Evolutionary conservation across 305 asterid genomes (phyloP).

Genomic region (Plantago lanceolata): DNA sequence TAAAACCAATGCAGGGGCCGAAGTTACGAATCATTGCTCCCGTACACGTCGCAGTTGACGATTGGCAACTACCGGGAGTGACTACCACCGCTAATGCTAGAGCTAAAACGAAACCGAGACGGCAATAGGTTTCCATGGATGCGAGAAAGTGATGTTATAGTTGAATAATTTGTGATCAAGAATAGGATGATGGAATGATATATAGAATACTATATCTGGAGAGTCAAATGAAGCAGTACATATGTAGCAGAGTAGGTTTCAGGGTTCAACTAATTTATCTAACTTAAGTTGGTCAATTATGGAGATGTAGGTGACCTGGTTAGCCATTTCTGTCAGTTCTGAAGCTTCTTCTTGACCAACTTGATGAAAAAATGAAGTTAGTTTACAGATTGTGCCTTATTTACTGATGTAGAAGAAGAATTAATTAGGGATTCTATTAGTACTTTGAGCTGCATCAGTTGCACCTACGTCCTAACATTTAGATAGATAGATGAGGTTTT

Average conservation of each 20-base stretch:
- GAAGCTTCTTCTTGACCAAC: not conserved
- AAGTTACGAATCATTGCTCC: constrained; percentile 49
- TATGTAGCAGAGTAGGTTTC: constrained; percentile 11
- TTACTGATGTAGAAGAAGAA: too few species aligned
- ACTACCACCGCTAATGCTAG: constrained; percentile 8
- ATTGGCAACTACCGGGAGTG: constrained; percentile 21
- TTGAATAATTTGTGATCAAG: not conserved
- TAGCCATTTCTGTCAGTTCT: not conserved
- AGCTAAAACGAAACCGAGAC: not conserved
- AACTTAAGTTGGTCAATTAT: not conserved
- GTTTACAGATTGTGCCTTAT: too few species aligned
- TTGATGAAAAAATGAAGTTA: too few species aligned
- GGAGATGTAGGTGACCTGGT: not conserved
- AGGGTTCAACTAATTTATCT: constrained; percentile 26
- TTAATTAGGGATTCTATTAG: too few species aligned
- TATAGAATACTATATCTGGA: constrained; percentile 23
- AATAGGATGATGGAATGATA: constrained; percentile 14
- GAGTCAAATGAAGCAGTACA: not conserved
- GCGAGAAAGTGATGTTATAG: too few species aligned
- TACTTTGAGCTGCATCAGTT: too few species aligned
- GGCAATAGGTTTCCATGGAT: constrained; percentile 15
- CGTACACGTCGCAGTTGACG: constrained; percentile 32
- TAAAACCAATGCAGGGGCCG: constrained; percentile 36
- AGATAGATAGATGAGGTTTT: too few species aligned
- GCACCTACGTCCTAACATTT: too few species aligned